Base-by-base conservation (phyloP, 768 basidiomycete species). In the Royoungia palumana region DNA sequence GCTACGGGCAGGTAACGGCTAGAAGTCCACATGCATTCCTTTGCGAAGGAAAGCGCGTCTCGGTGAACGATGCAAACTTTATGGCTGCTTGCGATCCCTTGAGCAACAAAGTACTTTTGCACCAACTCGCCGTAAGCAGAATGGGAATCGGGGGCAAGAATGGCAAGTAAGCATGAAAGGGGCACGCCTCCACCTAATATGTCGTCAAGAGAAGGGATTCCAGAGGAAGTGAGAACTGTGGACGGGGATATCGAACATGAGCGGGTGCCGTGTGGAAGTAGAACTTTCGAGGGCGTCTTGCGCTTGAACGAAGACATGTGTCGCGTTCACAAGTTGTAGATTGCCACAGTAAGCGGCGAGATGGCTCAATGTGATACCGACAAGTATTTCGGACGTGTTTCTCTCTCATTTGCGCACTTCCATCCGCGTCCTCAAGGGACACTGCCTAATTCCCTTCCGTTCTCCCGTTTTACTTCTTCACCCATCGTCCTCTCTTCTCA, bases 151-250 rank as follows among this genome's bases (percentile, higher is more conserved):
- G 93, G 87, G n/a, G 89, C 85, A 35, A 88, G 76, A 27, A 89
- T 69, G 24, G 86, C 74, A 44, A 90, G 69, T 13, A 79, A 79
- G 52, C 86, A 87, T 2, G 88, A 85, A 47, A 94, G 76, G 12
- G 95, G 93, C 30, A 96, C 67, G 16, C 94, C 93, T 24, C 92
- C 94, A 46, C 94, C 94, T 34, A 98, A 81, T 52, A 98, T 81
- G 64, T 98, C 96, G 67, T 99, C 96, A 19, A 99, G 75, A 12
- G 94, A 93, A 22, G 92, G 84, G 9, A 98, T 82, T 2, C 96
- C 96, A 5, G 90, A 90, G 2, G 94, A 94, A 7, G 79, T 82
- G 51, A 86, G 70, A 47, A 75, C 59, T 0, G 80, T 84, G 17
- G 76, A 71, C 32, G 74, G 64, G 5, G 84, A 81, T 25, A 76